Evolutionary conservation across 495 filamentous ascomycete genomes (phyloP), one percentile per base, ranked within the genome.

Genomic region (Daldinia loculata): DNA sequence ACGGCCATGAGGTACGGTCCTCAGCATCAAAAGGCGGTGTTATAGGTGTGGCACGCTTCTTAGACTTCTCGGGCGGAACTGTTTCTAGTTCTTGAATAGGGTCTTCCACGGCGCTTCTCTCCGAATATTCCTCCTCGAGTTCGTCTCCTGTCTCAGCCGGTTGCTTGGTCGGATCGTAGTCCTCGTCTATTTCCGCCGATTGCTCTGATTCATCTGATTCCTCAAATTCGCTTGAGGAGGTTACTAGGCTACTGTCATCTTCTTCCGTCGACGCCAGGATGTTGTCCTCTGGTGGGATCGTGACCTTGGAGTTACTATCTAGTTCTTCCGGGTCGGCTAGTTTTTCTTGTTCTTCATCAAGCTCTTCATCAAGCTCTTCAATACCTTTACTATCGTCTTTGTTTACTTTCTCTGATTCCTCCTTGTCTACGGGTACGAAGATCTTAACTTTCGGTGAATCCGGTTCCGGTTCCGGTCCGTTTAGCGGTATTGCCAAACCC

Each of bases 91-190:
- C 66, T 14, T 48, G 30, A 1, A 61, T 17, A 1, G 69, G 65
- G 32, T 76, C 74, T 8, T 59, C 11, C 12, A 64, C 74, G 29
- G 74, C 74, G 56, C 66, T 56, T 5, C 15, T 36, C 66, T 76
- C 74, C 19, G 71, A 75, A 63, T 70, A 76, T 34, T 76, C 74
- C 27, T 76, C 69, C 0, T 41, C 39, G 11, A 56, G 4, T 9
- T 67, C 62, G 26, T 58, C 36, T 1, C 19, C 59, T 15, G 53
- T 17, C 7, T 12, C 29, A 4, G 6, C 34, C 0, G 27, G 27
- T 3, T 26, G 7, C 15, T 17, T 29, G 32, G 30, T 29, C 30
- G 52, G 43, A 29, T 66, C 57, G 6, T 12, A 8, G 15, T 62
- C 50, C 2, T 34, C n/a, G 38, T 2, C 8, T 15, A 6, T 1